Conservation (phyloP, 805 yeast species). For the Kuraishia floccosa region DNA sequence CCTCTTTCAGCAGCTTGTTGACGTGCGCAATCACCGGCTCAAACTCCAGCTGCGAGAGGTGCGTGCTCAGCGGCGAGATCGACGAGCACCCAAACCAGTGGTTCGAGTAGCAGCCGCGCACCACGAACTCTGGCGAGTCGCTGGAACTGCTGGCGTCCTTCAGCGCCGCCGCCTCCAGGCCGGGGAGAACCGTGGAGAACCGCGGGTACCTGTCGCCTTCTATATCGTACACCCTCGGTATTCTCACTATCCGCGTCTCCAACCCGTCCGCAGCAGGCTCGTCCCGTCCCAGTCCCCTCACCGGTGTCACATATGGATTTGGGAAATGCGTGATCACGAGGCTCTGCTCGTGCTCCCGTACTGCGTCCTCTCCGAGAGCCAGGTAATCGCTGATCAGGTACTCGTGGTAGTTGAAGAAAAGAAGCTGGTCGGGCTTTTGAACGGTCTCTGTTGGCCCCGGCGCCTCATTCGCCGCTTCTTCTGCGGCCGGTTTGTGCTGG, state of each 20-base stretch:
- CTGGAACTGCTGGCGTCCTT: slow-evolving; percentile 5
- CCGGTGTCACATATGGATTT: slow-evolving; percentile 39
- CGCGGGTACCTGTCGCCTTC: slow-evolving; percentile 35
- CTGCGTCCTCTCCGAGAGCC: slow-evolving; percentile 7
- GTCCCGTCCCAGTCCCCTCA: no score
- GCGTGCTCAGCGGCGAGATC: slow-evolving; percentile 32
- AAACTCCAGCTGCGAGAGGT: slow-evolving; percentile 26
- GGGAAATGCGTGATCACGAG: slow-evolving; percentile 60
- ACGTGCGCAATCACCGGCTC: slow-evolving; percentile 26
- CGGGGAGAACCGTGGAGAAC: slow-evolving; percentile 46
- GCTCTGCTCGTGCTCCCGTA: slow-evolving; percentile 19
- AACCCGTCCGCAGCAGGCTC: slow-evolving; percentile 15
- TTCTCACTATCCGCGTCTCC: slow-evolving; percentile 47
- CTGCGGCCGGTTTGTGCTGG: no score
- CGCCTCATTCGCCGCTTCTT: no score
- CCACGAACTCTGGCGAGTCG: slow-evolving; percentile 12
- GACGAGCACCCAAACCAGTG: slow-evolving; percentile 43
- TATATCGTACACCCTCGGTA: slow-evolving; percentile 40
- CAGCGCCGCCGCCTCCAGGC: slow-evolving; percentile 55
- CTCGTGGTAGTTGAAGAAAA: slow-evolving; percentile 64
- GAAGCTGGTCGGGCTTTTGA: slow-evolving; percentile 7
- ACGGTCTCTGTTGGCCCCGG: no score
- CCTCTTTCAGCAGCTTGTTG: slow-evolving; percentile 27
- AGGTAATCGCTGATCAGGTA: slow-evolving; percentile 26
- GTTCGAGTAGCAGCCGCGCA: slow-evolving; percentile 25